Evolutionary conservation across 1,139 yeast species (phyloP).

Genomic region (Hemisphaericaspora xylofermentans): DNA sequence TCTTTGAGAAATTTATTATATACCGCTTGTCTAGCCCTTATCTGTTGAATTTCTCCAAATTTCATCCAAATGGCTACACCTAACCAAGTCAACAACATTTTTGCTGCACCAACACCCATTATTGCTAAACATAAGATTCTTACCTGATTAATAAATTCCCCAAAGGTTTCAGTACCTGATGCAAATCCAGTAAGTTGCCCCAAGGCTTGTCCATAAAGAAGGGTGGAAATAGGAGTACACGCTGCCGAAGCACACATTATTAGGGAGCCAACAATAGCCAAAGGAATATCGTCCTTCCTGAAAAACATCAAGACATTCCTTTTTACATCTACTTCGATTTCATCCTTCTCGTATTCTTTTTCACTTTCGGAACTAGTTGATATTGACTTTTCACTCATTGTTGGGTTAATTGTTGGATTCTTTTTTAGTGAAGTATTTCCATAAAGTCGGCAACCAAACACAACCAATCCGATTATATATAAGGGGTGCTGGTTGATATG

Average conservation of each 20-base stretch:
- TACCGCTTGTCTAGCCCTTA: constrained; percentile 50
- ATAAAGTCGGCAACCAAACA: background rate
- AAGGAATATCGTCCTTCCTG: constrained; percentile 22
- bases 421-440: background rate
- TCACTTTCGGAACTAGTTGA: background rate
- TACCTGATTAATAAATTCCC: constrained; percentile 43
- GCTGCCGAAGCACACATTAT: constrained; percentile 42
- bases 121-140: constrained; percentile 52
- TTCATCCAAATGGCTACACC: constrained; percentile 64
- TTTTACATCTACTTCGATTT: constrained; percentile 10
- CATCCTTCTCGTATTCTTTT: background rate
- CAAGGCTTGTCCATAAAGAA: constrained; percentile 67
- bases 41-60: constrained; percentile 72
- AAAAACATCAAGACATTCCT: constrained; percentile 28
- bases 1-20: constrained; percentile 23
- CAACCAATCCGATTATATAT: background rate
- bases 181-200: constrained; percentile 43
- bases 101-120: constrained; percentile 55
- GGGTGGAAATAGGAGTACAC: constrained; percentile 62
- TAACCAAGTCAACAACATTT: constrained; percentile 52
- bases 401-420: background rate
- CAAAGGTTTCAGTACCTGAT: constrained; percentile 21
- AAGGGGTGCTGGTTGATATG: background rate
- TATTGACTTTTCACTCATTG: constrained; percentile 1
- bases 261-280: constrained; percentile 22